A percentile compares a stretch with the other conserved stretches of the same genome.
phyloP scores from a whole-genome alignment of 176 grass and related monocot species.

The Rhynchospora pubera region DNA sequence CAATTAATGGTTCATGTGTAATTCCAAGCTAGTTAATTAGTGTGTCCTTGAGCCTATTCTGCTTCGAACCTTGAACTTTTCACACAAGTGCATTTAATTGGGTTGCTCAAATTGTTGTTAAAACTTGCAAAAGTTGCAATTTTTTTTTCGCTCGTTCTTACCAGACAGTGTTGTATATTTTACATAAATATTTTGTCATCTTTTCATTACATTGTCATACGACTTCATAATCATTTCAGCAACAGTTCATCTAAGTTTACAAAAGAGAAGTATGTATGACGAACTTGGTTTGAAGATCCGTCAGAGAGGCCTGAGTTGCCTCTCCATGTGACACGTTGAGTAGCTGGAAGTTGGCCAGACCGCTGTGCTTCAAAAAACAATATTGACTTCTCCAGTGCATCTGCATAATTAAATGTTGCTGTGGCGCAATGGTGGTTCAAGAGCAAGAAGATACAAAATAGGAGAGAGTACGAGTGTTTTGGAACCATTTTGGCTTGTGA shows the following conservation, averaged over 20 bases:
- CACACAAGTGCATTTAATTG: background rate
- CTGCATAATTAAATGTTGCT: slow-evolving; percentile 44
- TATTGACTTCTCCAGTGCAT: slow-evolving; percentile 49
- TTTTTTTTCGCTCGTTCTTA: background rate
- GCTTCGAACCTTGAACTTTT: background rate
- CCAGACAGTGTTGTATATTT: background rate
- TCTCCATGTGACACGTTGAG: slow-evolving; percentile 45
- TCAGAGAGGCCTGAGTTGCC: slow-evolving; percentile 53
- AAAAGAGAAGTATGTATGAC: background rate
- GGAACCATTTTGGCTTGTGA: background rate
- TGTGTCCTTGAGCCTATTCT: background rate
- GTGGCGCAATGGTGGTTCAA: background rate
- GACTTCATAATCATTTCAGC: background rate
- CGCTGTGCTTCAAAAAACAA: slow-evolving; percentile 68
- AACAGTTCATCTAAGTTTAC: background rate
- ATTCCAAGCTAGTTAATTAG: background rate
- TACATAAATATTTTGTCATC: background rate
- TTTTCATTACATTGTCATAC: background rate
- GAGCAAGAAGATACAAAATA: background rate
- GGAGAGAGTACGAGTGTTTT: background rate
- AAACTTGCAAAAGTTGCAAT: too few species aligned
- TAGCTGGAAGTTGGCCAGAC: slow-evolving; percentile 38
- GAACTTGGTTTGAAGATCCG: slow-evolving; percentile 34
- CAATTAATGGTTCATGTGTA: background rate
- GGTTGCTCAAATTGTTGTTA: too few species aligned